Conservation (phyloP, 2,329 filamentous ascomycete species). For the Pestalotiopsis sp. region DNA sequence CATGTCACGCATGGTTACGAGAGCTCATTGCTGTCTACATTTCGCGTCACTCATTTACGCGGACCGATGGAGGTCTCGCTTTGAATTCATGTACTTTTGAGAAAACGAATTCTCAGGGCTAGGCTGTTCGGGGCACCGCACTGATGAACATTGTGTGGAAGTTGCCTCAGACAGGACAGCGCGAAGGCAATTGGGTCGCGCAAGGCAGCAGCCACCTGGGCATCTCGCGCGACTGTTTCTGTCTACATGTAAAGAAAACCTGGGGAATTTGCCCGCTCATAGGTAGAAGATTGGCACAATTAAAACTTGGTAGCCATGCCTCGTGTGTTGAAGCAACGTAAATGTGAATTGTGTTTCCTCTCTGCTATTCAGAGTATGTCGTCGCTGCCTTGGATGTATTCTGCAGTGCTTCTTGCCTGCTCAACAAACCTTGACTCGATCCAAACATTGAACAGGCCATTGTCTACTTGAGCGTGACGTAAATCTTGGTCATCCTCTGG, state of each 20-base stretch:
- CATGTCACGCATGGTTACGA: neutral
- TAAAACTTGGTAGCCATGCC: neutral
- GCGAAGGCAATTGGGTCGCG: neutral
- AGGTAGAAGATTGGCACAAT: conserved; percentile 10
- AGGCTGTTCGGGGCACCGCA: conserved; percentile 4
- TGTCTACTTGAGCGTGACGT: conserved; percentile 27
- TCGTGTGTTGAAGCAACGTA: neutral
- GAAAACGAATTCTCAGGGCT: neutral
- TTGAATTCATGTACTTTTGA: neutral
- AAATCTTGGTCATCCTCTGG: neutral
- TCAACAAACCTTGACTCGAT: no score
- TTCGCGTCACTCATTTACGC: conserved; percentile 18
- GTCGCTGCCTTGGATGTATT: no score
- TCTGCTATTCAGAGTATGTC: no score
- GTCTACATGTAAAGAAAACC: neutral
- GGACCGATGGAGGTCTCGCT: conserved; percentile 5
- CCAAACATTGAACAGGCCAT: no score
- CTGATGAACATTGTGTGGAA: conserved; percentile 16
- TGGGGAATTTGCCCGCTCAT: neutral
- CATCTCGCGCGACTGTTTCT: neutral
- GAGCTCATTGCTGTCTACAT: conserved; percentile 13
- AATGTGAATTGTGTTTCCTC: no score
- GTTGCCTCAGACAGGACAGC: neutral
- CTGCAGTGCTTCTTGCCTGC: no score
- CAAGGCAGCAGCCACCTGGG: neutral